These are phyloP conservation scores for Tephrocybe sp. DNA, from an alignment of 768 basidiomycete species.

Conservation along the genomic window DNA sequence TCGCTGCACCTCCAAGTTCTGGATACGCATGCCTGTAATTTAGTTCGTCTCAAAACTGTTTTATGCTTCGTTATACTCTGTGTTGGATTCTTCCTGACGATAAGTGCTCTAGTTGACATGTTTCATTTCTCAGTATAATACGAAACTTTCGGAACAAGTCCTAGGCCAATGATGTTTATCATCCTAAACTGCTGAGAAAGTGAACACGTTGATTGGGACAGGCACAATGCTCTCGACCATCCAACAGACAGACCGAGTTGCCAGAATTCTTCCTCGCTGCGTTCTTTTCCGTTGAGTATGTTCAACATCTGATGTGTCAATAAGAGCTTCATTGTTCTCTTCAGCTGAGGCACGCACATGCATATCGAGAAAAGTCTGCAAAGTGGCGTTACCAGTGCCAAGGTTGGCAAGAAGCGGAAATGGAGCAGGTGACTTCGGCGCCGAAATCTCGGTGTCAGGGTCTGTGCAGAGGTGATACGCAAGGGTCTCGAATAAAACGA, in stretches of 20 bases:
- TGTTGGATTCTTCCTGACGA: too few relatives aligned
- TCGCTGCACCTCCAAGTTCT: too few relatives aligned
- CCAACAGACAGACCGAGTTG: background rate
- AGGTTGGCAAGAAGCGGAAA: background rate
- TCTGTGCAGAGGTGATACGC: constrained; percentile 1
- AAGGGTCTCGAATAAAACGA: constrained; percentile 4
- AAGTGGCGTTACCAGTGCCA: background rate
- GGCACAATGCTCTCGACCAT: background rate
- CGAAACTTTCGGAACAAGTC: too few relatives aligned
- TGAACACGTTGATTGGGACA: too few relatives aligned
- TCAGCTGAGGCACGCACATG: background rate
- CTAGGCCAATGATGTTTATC: too few relatives aligned
- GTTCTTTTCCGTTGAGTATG: constrained; percentile 10
- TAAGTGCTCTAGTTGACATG: too few relatives aligned
- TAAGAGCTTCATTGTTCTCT: background rate
- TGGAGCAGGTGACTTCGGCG: background rate
- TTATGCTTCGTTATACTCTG: too few relatives aligned
- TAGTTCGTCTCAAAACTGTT: too few relatives aligned
- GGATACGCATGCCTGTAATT: too few relatives aligned
- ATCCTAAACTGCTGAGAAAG: too few relatives aligned
- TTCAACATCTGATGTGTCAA: constrained; percentile 6
- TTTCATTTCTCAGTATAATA: too few relatives aligned
- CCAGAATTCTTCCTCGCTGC: constrained; percentile 8
- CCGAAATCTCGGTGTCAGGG: background rate
- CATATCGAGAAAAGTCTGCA: background rate